These are phyloP conservation scores for Mucor piriformis DNA, from an alignment of 371 early-diverging fungal species.

Conservation along the genomic window DNA sequence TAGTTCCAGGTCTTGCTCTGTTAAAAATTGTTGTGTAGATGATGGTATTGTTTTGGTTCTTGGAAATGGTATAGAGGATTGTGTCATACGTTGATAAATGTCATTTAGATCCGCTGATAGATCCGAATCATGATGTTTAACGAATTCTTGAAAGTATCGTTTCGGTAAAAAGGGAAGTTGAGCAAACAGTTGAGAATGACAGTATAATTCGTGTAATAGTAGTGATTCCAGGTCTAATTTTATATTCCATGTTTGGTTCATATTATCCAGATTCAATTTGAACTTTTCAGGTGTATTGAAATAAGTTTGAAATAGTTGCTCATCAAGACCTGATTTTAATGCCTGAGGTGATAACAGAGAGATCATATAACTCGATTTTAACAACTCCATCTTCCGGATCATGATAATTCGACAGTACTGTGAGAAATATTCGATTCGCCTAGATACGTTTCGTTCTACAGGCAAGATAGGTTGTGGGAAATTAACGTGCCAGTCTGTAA, in stretches of 20 bases:
- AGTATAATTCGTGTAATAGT: constrained; percentile 33
- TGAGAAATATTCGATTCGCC: constrained; percentile 31
- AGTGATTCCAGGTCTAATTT: constrained; percentile 33
- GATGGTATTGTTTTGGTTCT: neutral
- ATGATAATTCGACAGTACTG: constrained; percentile 42
- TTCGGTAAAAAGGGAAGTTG: constrained; percentile 43
- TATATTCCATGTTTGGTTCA: constrained; percentile 15
- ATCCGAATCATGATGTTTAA: constrained; percentile 20
- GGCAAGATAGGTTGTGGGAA: constrained; percentile 39
- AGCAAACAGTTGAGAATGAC: constrained; percentile 36
- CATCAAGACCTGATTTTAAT: constrained; percentile 26
- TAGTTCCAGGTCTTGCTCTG: constrained; percentile 16
- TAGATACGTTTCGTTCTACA: constrained; percentile 16
- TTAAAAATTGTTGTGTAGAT: neutral
- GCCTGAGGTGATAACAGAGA: constrained; percentile 31
- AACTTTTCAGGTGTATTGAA: constrained; percentile 39
- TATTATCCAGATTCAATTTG: constrained; percentile 22
- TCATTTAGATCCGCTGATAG: constrained; percentile 25
- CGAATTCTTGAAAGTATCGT: constrained; percentile 26
- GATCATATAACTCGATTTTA: constrained; percentile 36
- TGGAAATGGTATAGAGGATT: neutral
- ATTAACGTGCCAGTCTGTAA: constrained; percentile 47
- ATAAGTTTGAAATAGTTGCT: constrained; percentile 29
- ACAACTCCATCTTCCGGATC: constrained; percentile 44
- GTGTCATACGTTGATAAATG: constrained; percentile 29